Percentiles rank a stretch among this genome's conserved stretches.
phyloP scores from a whole-genome alignment of 1,139 yeast species.

The Saccharomyces hybrid region DNA sequence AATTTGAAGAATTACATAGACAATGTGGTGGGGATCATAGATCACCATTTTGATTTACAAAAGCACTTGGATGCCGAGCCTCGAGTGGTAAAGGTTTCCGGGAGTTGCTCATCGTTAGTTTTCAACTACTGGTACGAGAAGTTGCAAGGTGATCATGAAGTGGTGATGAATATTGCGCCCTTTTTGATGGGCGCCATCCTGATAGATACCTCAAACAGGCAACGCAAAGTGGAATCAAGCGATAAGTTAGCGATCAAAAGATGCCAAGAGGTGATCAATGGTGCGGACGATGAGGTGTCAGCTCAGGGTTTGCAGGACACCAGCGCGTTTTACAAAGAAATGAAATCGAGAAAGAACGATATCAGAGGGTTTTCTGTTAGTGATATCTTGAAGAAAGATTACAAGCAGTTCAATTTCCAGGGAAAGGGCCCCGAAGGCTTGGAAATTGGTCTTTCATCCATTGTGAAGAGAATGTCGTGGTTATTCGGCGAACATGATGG shows the following conservation, averaged over 20 bases:
- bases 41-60: slow-evolving; percentile 77
- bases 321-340: slow-evolving; percentile 32
- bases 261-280: slow-evolving; percentile 28
- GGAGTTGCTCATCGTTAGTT: slow-evolving; percentile 74
- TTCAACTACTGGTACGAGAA: slow-evolving; percentile 49
- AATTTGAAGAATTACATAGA: slow-evolving; percentile 31
- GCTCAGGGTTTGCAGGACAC: slow-evolving; percentile 7
- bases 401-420: slow-evolving; percentile 57
- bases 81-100: slow-evolving; percentile 50
- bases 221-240: slow-evolving; percentile 46
- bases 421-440: slow-evolving; percentile 27
- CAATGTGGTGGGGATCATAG: slow-evolving; percentile 57
- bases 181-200: slow-evolving; percentile 61
- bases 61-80: slow-evolving; percentile 42
- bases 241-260: slow-evolving; percentile 42
- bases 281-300: background rate
- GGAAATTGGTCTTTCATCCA: slow-evolving; percentile 66
- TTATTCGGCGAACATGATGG: slow-evolving; percentile 34
- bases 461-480: slow-evolving; percentile 61
- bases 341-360: slow-evolving; percentile 54
- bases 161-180: slow-evolving; percentile 35
- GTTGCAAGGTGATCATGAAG: slow-evolving; percentile 17
- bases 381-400: slow-evolving; percentile 73
- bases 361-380: slow-evolving; percentile 47
- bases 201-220: slow-evolving; percentile 62